Conservation (phyloP, 2,329 filamentous ascomycete genomes). For the Apiospora phragmitis region DNA sequence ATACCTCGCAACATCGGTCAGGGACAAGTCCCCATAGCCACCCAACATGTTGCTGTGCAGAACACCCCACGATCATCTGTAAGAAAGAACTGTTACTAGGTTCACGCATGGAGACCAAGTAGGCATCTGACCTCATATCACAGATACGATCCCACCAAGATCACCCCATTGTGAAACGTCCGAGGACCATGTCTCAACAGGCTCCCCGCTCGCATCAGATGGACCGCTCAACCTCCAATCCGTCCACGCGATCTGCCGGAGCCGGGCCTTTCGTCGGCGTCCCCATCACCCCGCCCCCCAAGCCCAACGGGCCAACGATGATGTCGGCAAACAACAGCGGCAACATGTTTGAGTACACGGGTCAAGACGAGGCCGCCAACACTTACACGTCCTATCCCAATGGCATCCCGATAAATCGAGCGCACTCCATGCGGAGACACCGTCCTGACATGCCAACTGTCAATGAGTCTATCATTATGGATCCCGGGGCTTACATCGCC, state of each 20-base stretch:
- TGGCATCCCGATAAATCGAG: constrained; percentile 25
- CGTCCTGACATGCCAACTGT: constrained; percentile 33
- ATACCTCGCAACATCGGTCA: constrained; percentile 26
- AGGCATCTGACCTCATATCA: constrained; percentile 21
- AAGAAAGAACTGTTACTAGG: constrained; percentile 20
- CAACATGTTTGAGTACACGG: constrained; percentile 28
- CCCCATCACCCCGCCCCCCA: constrained; percentile 34
- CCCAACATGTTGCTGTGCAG: neutral
- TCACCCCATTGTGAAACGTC: constrained; percentile 30
- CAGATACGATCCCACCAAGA: constrained; percentile 27
- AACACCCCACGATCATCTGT: constrained; percentile 23
- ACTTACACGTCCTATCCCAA: constrained; percentile 24
- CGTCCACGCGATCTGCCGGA: constrained; percentile 38
- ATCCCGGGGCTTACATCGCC: constrained; percentile 41
- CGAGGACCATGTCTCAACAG: constrained; percentile 35
- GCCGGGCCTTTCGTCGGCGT: constrained; percentile 37
- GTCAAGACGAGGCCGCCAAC: constrained; percentile 29
- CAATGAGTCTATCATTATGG: constrained; percentile 37
- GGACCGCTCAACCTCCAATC: constrained; percentile 45
- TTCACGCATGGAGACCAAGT: constrained; percentile 17
- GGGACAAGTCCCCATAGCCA: constrained; percentile 17
- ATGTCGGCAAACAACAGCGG: constrained; percentile 18
- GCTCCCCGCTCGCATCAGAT: constrained; percentile 37
- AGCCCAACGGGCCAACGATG: constrained; percentile 20
- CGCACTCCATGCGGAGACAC: constrained; percentile 24